phyloP scores from a whole-genome alignment of 1,284 basidiomycete species.

The Takashimella koratensis region DNA sequence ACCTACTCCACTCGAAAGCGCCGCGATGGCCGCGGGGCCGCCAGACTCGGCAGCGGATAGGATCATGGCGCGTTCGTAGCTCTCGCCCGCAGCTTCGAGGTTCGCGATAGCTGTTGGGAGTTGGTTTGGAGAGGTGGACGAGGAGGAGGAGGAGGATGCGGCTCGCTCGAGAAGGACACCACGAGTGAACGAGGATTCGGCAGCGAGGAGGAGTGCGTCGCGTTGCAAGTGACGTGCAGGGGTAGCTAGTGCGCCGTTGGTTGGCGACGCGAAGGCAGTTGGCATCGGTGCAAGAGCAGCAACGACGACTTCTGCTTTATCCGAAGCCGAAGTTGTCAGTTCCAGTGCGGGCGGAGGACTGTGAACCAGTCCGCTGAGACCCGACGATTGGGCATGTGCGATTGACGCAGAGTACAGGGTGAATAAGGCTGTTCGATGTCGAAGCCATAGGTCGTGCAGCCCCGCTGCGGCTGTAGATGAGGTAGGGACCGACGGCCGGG shows the following conservation, averaged over 20 bases:
- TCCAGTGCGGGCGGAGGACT: conserved; percentile 50
- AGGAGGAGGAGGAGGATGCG: conserved; percentile 57
- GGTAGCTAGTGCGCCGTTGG: conserved; percentile 17
- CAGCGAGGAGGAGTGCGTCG: conserved; percentile 52
- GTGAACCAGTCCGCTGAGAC: conserved; percentile 8
- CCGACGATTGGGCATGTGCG: conserved; percentile 55
- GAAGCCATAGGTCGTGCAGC: conserved; percentile 62
- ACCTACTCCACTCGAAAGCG: neutral
- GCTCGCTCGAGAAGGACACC: conserved; percentile 43
- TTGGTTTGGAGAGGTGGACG: conserved; percentile 51
- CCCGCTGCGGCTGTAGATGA: conserved; percentile 58
- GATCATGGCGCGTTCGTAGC: conserved; percentile 59
- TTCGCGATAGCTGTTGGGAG: conserved; percentile 46
- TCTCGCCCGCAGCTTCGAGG: conserved; percentile 53
- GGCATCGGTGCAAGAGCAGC: conserved; percentile 54
- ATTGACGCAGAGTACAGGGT: conserved; percentile 73
- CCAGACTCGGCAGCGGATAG: conserved; percentile 47
- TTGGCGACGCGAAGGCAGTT: conserved; percentile 29
- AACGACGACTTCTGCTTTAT: conserved; percentile 64
- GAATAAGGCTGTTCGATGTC: conserved; percentile 68
- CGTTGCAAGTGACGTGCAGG: conserved; percentile 28
- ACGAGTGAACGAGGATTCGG: conserved; percentile 49
- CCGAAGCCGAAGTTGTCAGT: conserved; percentile 59
- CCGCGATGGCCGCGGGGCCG: conserved; percentile 39
- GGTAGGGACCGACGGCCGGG: conserved; percentile 45